A percentile compares a stretch with the other conserved stretches of the same genome.
phyloP scores from a whole-genome alignment of 31 red algal genomes.

The Odonthalia washingtoniensis region DNA sequence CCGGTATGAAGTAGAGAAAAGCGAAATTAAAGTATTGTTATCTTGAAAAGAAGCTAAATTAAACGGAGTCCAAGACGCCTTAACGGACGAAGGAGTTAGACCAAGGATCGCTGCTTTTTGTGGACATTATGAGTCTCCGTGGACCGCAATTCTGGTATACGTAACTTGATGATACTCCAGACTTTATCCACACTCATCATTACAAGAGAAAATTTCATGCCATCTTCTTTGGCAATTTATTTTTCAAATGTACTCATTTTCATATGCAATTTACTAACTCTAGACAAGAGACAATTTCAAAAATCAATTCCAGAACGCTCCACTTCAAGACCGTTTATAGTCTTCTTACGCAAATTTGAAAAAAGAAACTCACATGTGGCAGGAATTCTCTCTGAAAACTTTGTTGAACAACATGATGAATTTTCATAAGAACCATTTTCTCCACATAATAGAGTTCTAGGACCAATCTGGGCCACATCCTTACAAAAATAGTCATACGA shows the following conservation, averaged over 20 bases:
- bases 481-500: constrained; percentile 49
- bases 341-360: neutral
- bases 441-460: neutral
- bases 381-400: neutral
- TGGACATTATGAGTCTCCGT: constrained; percentile 44
- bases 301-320: neutral
- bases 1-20: constrained; percentile 8
- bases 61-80: constrained; percentile 55
- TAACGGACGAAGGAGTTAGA: constrained; percentile 58
- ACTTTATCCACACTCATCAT: neutral
- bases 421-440: neutral
- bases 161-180: constrained; percentile 5
- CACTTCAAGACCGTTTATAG: neutral
- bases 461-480: constrained; percentile 38
- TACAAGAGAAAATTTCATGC: neutral
- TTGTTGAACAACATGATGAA: neutral
- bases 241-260: constrained; percentile 15
- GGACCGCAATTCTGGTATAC: constrained; percentile 17
- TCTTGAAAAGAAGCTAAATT: neutral
- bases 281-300: neutral
- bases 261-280: neutral
- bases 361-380: neutral
- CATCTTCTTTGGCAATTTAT: neutral
- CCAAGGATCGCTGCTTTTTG: constrained; percentile 64
- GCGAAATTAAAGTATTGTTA: too few species aligned